Conservation (phyloP, 257 asterid genomes). For the Paraleonurus japonicus region DNA sequence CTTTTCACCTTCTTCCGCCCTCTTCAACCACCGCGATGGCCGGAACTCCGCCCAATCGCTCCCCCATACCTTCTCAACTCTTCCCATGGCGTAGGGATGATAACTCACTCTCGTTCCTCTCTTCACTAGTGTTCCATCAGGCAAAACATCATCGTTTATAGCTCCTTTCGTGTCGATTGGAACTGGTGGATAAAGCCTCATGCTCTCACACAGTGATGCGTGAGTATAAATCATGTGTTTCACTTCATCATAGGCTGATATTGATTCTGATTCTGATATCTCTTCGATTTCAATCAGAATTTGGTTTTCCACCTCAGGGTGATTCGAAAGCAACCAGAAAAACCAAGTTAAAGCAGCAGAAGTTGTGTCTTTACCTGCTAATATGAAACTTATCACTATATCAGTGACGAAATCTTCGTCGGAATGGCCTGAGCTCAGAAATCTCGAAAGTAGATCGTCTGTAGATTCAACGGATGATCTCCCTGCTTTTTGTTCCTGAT, state of each 20-base stretch:
- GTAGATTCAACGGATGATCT: constrained; percentile 20
- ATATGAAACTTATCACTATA: constrained; percentile 41
- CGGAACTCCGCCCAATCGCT: constrained; percentile 37
- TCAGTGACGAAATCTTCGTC: constrained; percentile 42
- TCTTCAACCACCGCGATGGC: constrained; percentile 32
- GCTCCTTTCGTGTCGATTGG: constrained; percentile 42
- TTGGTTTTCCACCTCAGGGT: constrained; percentile 32
- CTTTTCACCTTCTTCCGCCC: constrained; percentile 6
- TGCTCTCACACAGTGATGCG: constrained; percentile 49
- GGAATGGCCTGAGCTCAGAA: constrained; percentile 39
- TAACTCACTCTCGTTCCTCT: constrained; percentile 28
- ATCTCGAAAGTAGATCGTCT: constrained; percentile 43
- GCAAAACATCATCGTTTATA: constrained; percentile 37
- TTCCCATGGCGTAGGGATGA: constrained; percentile 38
- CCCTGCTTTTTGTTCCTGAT: constrained; percentile 26
- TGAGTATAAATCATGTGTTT: constrained; percentile 50
- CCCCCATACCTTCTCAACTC: constrained; percentile 37
- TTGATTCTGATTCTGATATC: constrained; percentile 5
- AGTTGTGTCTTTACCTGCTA: constrained; percentile 51
- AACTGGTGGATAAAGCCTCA: constrained; percentile 61
- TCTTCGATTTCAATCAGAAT: constrained; percentile 35
- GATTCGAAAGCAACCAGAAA: constrained; percentile 38
- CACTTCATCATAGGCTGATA: constrained; percentile 41
- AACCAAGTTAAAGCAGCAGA: constrained; percentile 51
- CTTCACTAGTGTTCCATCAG: constrained; percentile 40